Evolutionary conservation across 2,329 filamentous ascomycete genomes (phyloP), one percentile per base, ranked within the genome.

Genomic region (Fusarium pseudoanthophilum): DNA sequence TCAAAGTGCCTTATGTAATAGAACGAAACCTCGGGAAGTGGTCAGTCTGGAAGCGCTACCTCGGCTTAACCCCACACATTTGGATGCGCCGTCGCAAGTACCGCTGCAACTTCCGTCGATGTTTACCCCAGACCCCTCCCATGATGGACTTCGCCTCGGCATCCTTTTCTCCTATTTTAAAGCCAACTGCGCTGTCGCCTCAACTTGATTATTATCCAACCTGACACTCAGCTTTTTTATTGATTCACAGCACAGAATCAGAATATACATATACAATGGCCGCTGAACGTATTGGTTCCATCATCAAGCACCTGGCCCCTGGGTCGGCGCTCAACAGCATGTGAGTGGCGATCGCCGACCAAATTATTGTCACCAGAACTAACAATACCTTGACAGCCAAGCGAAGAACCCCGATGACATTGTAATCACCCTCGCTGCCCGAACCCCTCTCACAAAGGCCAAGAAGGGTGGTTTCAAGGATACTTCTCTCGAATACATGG

Each of bases 381-480:
- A 43, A 74, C 45, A 36, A 15, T 21, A 11, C 20, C 40, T 20
- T 40, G 20, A 37, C 34, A 97, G 95, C 80, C 95, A 93, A 65
- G 91, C 93, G 77, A 95, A 98, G 87, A 97, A 97, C 83, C 90
- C 95, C 76, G 95, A 98, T 82, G 96, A 99, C 86, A 89, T 99
- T 61, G 96, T 99, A 81, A 97, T 98, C 80, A 99, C 96, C 13
- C 90, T 97, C 66, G 95, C 95, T 34, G 87, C 95, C 78, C 93
- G 96, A 64, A 98, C 95, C 34, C 95, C 96, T 2, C 88, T 99
- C 71, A 88, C 92, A 80, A 98, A 98, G 86, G 95, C 90, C 59
- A 88, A 88, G 82, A 98, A 97, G 88, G 95, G 96, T 75, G 94
- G 95, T 46, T 93, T 99, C 87, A 98, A 98, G 87, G 95, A 99